Base-by-base conservation (phyloP, 2,329 filamentous ascomycete genomes). In the Beauveria caledonica region DNA sequence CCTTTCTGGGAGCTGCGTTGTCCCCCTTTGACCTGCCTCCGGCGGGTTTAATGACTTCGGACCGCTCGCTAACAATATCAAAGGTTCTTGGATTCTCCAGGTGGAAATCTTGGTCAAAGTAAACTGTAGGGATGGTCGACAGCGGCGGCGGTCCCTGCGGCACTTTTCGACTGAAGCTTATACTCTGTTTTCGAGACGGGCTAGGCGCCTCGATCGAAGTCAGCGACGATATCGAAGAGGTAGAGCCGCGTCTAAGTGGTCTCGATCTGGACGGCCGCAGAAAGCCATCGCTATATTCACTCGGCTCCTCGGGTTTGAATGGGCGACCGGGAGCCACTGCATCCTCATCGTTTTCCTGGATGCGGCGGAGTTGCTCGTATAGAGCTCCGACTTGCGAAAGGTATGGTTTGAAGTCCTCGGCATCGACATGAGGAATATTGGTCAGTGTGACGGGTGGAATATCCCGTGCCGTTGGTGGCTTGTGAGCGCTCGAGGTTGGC, bases 41-140 rank as follows among this genome's bases (percentile, higher is more conserved):
- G 40, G 76, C 81, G 8, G 86, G 83, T 23, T 86, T 83, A n/a
- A 97, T 88, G n/a, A 99, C 90, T 72, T 97, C 93, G 11, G 94
- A 96, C 62, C 92, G 84, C 73, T 99, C 94, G 69, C 92, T 97
- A 15, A 99, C 92, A 27, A 97, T 86, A 71, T 99, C 94, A 70
- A 99, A 99, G 0, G 89, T 97, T 55, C 94, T 85, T 0, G 94
- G 94, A 64, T 99, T 97, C 70, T 99, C 94, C 8, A 99, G 82
- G 68, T 91, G 93, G 66, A 99, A 99, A 67, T 92, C 87, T 39
- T 96, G 89, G 58, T 97, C 94, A 67, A 97, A 97, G 70, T 97
- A 99, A 11, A 99, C 90, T 53, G 78, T 83, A 0, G 94, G 94
- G 48, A 99, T 96, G 0, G 92, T 97, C 5, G 92, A 94, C 29